Conservation (phyloP, 75 land plant genomes). For the Isoetes taiwanensis region DNA sequence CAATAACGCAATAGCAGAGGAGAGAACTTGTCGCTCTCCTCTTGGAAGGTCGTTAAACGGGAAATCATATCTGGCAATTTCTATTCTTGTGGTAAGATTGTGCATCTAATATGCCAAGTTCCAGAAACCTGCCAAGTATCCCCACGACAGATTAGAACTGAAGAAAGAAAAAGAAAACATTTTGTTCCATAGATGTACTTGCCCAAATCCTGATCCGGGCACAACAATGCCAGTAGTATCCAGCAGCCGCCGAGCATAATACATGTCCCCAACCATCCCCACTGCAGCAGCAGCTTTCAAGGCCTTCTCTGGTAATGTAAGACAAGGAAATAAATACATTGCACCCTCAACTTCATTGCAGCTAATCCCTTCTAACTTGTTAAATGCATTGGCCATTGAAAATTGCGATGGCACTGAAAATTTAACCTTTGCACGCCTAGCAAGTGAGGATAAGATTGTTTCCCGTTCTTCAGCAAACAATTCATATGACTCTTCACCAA, state of each 20-base stretch:
- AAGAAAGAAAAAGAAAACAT: too few species aligned
- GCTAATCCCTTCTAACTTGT: slow-evolving; percentile 81
- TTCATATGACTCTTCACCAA: slow-evolving; percentile 84
- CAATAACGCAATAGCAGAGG: too few species aligned
- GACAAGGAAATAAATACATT: slow-evolving; percentile 88
- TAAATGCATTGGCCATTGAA: slow-evolving; percentile 74
- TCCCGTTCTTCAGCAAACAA: slow-evolving; percentile 57
- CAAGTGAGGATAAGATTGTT: slow-evolving; percentile 77
- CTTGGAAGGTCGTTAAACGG: slow-evolving; percentile 54
- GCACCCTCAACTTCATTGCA: slow-evolving; percentile 98
- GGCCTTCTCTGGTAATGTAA: slow-evolving; percentile 60
- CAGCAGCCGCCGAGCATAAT: slow-evolving; percentile 62
- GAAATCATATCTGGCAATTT: slow-evolving; percentile 63
- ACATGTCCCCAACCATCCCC: slow-evolving; percentile 68
- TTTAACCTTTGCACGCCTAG: slow-evolving; percentile 97
- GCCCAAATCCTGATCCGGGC: slow-evolving; percentile 97
- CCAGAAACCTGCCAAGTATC: slow-evolving; percentile 60
- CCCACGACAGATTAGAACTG: too few species aligned
- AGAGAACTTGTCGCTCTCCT: too few species aligned
- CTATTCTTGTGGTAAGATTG: slow-evolving; percentile 82
- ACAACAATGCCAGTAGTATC: slow-evolving; percentile 92
- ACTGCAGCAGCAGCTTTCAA: slow-evolving; percentile 70
- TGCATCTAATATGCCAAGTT: slow-evolving; percentile 84
- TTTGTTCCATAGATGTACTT: too few species aligned
- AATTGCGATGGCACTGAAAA: slow-evolving; percentile 33